These are phyloP conservation scores for Lactarius tabidus DNA, from an alignment of 768 basidiomycete species.

Conservation along the genomic window DNA sequence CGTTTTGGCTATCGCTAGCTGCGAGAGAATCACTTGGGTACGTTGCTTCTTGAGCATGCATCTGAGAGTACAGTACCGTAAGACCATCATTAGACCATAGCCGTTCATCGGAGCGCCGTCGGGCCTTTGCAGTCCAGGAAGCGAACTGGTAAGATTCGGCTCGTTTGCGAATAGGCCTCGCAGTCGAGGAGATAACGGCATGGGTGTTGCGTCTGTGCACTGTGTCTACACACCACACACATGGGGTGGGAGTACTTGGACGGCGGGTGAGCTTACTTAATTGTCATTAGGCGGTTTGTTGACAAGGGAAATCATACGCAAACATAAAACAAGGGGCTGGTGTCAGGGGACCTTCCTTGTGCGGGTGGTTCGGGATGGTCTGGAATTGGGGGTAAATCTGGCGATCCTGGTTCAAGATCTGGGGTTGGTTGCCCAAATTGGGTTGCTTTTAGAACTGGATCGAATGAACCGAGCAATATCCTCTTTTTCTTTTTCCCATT, in stretches of 20 bases:
- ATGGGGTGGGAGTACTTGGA: neutral
- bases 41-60: neutral
- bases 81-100: neutral
- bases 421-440: slow-evolving; percentile 21
- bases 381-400: slow-evolving; percentile 10
- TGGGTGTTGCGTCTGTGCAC: neutral
- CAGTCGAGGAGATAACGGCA: neutral
- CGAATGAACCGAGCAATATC: neutral
- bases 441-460: neutral
- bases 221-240: neutral
- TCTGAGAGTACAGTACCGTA: neutral
- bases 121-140: neutral
- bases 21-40: neutral
- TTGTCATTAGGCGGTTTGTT: neutral
- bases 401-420: slow-evolving; percentile 22
- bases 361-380: neutral
- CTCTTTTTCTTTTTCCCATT: neutral
- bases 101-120: neutral
- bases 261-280: neutral
- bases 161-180: neutral
- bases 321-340: neutral
- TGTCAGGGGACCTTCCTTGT: neutral
- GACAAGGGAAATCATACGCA: neutral
- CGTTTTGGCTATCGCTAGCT: neutral
- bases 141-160: neutral